phyloP scores from a whole-genome alignment of 2,329 filamentous ascomycete genomes.

The Epicoccum sorghinum region DNA sequence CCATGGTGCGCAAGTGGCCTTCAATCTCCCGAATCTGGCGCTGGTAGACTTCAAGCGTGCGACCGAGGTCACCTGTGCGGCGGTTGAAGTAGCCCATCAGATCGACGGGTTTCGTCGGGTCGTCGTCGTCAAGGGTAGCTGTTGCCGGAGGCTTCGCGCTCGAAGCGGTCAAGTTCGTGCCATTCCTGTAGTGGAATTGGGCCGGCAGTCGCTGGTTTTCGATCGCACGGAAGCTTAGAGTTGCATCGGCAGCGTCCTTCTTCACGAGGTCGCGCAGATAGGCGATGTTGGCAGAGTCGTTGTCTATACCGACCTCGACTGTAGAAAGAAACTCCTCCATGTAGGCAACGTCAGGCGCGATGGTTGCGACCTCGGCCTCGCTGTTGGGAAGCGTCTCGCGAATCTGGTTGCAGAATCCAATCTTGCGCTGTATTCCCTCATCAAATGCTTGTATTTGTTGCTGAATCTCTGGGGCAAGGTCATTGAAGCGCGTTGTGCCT shows the following conservation, averaged over 20 bases:
- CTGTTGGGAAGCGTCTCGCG: conserved; percentile 69
- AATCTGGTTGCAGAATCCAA: conserved; percentile 76
- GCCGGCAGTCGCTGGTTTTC: conserved; percentile 75
- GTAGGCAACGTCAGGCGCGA: conserved; percentile 70
- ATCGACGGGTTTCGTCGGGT: conserved; percentile 48
- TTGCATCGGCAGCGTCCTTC: conserved; percentile 72
- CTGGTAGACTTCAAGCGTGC: conserved; percentile 49
- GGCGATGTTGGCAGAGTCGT: conserved; percentile 67
- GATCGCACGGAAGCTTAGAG: conserved; percentile 73
- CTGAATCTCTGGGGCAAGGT: conserved; percentile 82
- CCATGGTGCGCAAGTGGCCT: conserved; percentile 56
- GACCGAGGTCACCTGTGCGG: conserved; percentile 48
- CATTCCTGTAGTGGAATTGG: conserved; percentile 63
- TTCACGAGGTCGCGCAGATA: conserved; percentile 63
- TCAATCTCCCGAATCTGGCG: conserved; percentile 56
- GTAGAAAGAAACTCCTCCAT: conserved; percentile 67
- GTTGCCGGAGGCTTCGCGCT: conserved; percentile 33
- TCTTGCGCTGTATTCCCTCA: conserved; percentile 78
- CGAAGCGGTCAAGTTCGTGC: conserved; percentile 45
- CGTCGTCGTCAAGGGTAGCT: conserved; percentile 47
- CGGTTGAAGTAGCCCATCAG: conserved; percentile 55
- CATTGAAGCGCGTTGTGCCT: conserved; percentile 89
- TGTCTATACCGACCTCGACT: conserved; percentile 66
- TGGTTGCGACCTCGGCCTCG: conserved; percentile 66
- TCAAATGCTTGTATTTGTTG: conserved; percentile 79